Conservation (phyloP, 2,329 filamentous ascomycete genomes). For the Tolypocladium endophyticum region DNA sequence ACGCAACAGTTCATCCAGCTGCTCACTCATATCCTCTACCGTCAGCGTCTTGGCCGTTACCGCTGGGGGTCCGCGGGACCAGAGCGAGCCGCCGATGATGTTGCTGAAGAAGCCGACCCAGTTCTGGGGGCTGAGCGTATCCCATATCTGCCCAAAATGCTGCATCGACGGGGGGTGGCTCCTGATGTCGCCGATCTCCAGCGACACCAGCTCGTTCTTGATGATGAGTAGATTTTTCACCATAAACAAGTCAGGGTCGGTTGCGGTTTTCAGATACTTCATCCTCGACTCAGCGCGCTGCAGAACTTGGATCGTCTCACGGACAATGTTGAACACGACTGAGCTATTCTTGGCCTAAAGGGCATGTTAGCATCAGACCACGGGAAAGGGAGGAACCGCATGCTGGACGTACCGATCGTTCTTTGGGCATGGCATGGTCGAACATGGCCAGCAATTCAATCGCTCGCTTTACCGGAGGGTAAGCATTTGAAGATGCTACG, state of each 20-base stretch:
- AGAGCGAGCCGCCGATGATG: conserved; percentile 45
- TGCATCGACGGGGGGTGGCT: conserved; percentile 40
- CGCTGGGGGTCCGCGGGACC: conserved; percentile 25
- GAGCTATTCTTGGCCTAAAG: conserved; percentile 34
- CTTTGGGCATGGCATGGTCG: conserved; percentile 54
- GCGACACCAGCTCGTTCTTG: conserved; percentile 90
- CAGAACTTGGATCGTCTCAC: conserved; percentile 78
- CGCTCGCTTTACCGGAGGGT: conserved; percentile 46
- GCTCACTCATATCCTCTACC: conserved; percentile 51
- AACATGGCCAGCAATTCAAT: conserved; percentile 51
- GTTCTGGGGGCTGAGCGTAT: conserved; percentile 47
- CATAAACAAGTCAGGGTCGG: conserved; percentile 82
- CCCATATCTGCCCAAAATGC: conserved; percentile 56
- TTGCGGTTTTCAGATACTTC: conserved; percentile 43
- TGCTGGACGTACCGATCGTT: conserved; percentile 44
- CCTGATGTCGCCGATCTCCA: conserved; percentile 72
- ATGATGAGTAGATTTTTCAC: conserved; percentile 90
- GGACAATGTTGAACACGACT: conserved; percentile 62
- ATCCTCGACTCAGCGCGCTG: conserved; percentile 66
- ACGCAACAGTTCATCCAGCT: conserved; percentile 51
- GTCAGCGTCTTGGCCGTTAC: conserved; percentile 29
- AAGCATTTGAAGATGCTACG: conserved; percentile 44
- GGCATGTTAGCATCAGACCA: conserved; percentile 6
- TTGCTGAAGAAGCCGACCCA: conserved; percentile 48
- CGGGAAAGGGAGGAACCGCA: too few relatives aligned